These are phyloP conservation scores for Setaria viridis DNA, from an alignment of 202 grass and related monocot species.

Conservation along the genomic window DNA sequence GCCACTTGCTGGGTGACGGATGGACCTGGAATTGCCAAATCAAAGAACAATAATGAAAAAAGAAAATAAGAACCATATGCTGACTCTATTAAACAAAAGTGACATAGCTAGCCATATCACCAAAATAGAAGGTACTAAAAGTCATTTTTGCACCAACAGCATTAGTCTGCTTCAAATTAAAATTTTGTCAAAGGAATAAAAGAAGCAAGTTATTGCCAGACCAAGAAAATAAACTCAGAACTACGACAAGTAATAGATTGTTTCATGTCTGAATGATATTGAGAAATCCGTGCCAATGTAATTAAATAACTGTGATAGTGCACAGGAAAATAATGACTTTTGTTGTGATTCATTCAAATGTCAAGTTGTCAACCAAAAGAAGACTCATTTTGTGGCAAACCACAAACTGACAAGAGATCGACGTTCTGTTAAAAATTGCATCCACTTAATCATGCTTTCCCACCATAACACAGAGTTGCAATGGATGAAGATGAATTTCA, in stretches of 20 bases:
- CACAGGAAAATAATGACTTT: not conserved
- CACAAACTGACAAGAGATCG: not conserved
- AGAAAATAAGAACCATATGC: not conserved
- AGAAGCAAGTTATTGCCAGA: not conserved
- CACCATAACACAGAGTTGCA: not conserved
- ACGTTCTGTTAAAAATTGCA: not conserved
- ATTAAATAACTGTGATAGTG: not conserved
- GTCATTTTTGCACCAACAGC: not conserved
- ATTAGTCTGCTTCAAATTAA: not conserved
- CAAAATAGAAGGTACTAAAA: not conserved
- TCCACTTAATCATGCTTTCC: not conserved
- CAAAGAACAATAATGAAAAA: conserved; percentile 25
- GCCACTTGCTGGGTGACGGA: conserved; percentile 84
- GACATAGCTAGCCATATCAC: not conserved
- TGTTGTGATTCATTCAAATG: not conserved
- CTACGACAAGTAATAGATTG: not conserved
- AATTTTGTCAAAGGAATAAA: not conserved
- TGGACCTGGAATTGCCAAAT: conserved; percentile 61
- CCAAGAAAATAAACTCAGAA: not conserved
- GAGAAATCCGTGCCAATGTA: not conserved
- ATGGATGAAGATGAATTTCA: not conserved
- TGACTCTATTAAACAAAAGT: not conserved
- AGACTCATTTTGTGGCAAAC: not conserved
- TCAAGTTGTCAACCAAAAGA: not conserved
- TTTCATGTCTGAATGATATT: not conserved